Evolutionary conservation across 306 rosid species (phyloP).

Genomic region (Hippophae tibetana): DNA sequence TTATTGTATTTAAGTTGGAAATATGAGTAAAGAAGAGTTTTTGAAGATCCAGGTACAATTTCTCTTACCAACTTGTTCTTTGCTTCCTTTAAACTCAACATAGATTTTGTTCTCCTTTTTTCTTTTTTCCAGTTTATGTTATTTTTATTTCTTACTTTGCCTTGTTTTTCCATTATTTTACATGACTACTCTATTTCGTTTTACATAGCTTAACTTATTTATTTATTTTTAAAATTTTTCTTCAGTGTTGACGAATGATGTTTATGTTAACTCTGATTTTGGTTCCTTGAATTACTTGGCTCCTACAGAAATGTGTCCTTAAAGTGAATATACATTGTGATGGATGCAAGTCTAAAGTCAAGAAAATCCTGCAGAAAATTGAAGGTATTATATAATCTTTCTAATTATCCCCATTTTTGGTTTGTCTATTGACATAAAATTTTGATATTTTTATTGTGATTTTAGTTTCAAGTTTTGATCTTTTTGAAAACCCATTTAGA

Average conservation of each 20-base stretch:
- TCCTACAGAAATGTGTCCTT: constrained; percentile 73
- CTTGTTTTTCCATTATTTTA: neutral
- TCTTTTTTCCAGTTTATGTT: neutral
- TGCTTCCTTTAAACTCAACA: constrained; percentile 12
- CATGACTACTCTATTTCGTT: neutral
- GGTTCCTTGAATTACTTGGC: constrained; percentile 32
- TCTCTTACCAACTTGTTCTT: constrained; percentile 6
- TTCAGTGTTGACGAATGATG: constrained; percentile 2
- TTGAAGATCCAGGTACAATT: constrained; percentile 79
- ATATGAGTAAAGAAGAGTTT: constrained; percentile 83
- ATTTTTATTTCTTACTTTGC: neutral
- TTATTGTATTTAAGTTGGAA: constrained; percentile 24
- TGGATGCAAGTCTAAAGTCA: constrained; percentile 88
- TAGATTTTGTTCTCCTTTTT: neutral
- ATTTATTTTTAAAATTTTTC: neutral
- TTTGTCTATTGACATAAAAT: neutral
- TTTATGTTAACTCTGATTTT: constrained; percentile 23
- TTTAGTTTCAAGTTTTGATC: neutral
- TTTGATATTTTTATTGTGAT: too few relatives aligned
- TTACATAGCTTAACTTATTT: too few relatives aligned
- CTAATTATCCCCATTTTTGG: neutral
- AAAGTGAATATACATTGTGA: constrained; percentile 97
- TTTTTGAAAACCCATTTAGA: too few relatives aligned
- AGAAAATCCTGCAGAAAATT: constrained; percentile 87
- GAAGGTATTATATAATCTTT: constrained; percentile 41